Evolutionary conservation across 2,329 filamentous ascomycete species (phyloP).

Genomic region (Penicillium sp.): DNA sequence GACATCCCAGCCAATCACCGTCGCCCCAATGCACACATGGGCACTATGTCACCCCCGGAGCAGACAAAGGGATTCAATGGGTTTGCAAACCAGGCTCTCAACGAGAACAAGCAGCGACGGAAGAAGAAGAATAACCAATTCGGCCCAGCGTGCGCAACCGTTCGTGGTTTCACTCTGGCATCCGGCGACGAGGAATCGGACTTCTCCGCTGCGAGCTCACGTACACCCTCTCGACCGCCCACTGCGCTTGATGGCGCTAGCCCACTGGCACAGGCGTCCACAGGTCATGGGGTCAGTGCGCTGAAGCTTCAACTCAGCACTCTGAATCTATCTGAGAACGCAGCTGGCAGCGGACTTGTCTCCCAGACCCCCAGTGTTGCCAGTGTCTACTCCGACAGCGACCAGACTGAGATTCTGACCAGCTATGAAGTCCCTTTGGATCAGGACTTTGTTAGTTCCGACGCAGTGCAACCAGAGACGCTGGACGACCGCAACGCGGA

Average conservation of each 20-base stretch:
- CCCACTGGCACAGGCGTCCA: constrained; percentile 44
- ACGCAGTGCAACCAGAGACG: constrained; percentile 33
- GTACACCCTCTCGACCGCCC: constrained; percentile 13
- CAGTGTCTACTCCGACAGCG: constrained; percentile 54
- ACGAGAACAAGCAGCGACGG: constrained; percentile 24
- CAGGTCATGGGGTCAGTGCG: constrained; percentile 65
- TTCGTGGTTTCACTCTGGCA: constrained; percentile 38
- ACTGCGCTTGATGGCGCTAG: constrained; percentile 32
- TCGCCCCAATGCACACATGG: constrained; percentile 24
- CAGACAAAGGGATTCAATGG: constrained; percentile 17
- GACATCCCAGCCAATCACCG: constrained; percentile 20
- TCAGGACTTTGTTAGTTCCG: constrained; percentile 68
- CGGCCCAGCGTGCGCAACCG: constrained; percentile 30
- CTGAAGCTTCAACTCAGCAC: constrained; percentile 74
- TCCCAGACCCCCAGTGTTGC: constrained; percentile 47
- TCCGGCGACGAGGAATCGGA: constrained; percentile 43
- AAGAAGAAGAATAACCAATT: constrained; percentile 36
- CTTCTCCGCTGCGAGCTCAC: constrained; percentile 32
- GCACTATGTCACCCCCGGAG: constrained; percentile 17
- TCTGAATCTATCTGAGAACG: constrained; percentile 58
- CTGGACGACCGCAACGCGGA: constrained; percentile 30
- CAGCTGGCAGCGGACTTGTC: constrained; percentile 43
- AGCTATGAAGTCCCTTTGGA: constrained; percentile 80
- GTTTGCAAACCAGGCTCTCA: constrained; percentile 26
- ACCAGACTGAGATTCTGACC: constrained; percentile 62